Evolutionary conservation across 2,329 filamentous ascomycete genomes (phyloP), one percentile per base, ranked within the genome.

Genomic region (Phyllosticta paracitricarpa): DNA sequence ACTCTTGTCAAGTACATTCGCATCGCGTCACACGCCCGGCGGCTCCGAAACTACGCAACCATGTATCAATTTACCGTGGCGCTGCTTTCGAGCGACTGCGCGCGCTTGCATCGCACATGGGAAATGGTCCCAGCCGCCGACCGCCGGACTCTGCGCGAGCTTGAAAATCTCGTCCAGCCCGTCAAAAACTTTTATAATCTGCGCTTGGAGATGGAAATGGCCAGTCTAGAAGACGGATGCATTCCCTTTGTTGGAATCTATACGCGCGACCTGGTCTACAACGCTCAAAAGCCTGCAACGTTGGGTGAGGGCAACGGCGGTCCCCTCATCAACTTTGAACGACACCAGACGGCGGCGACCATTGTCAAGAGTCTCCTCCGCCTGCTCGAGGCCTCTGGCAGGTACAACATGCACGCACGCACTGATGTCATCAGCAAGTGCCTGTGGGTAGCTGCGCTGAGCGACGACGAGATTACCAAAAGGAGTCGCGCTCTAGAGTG

Each of bases 201-300:
- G 17, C 83, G 89, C 52, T 82, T 85, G 0, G 89, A 93, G 74
- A 94, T 93, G 89, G 89, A 94, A 72, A 80, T 79, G 8, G 78
- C 79, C 22, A 79, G 78, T 63, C 83, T 83, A 1, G 86, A 89
- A 59, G 80, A 81, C 48, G 89, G 88, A 1, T 93, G 89, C 67
- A 92, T 94, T 63, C 89, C 89, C 0, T 93, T 94, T 70, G 88
- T 94, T 56, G 89, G 84, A 24, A 77, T 87, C 61, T 94, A 94
- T 72, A 93, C 89, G 1, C 89, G 92, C 68, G 89, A 94, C 70
- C 79, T 94, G 51, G 83, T 92, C 54, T 90, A 89, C 78, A 93
- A 92, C 68, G 85, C 87, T 0, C 88, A 93, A 71, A 84, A 90
- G 64, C 88, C 89, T 1, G 85, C 87, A 1, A 56, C 54, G 7